Percentiles rank a stretch among this genome's conserved stretches.
Conservation (phyloP, 176 grass and related monocot species). For the Carex myosuroides region DNA sequence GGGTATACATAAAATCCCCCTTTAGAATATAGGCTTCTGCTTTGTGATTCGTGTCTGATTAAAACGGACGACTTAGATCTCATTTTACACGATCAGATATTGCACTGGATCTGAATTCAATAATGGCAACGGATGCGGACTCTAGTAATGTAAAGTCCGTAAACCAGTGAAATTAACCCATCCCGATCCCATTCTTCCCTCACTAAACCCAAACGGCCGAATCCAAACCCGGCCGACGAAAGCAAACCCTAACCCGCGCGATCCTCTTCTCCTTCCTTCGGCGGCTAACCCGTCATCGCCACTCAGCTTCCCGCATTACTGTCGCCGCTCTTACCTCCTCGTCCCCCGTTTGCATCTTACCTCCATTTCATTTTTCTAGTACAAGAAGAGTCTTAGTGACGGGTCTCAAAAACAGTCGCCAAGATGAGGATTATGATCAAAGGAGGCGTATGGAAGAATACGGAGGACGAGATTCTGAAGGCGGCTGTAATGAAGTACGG, state of each 20-base stretch:
- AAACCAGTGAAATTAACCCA: not conserved
- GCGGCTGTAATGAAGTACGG: constrained; percentile 56
- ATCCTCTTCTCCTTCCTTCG: not conserved
- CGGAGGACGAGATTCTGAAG: constrained; percentile 54
- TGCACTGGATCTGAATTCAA: too few relatives aligned
- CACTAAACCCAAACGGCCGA: not conserved
- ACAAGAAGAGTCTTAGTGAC: not conserved
- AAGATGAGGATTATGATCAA: constrained; percentile 68
- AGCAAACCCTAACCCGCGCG: not conserved
- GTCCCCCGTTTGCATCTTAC: too few relatives aligned
- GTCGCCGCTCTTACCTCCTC: not conserved
- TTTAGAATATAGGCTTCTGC: too few relatives aligned
- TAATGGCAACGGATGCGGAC: too few relatives aligned
- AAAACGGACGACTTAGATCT: too few relatives aligned
- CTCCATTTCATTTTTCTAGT: not conserved
- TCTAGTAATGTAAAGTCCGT: not conserved
- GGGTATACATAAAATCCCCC: too few relatives aligned
- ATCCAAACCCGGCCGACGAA: not conserved
- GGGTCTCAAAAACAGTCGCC: not conserved
- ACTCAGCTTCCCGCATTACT: not conserved
- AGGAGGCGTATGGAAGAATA: constrained; percentile 59
- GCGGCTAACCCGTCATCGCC: not conserved
- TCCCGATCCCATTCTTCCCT: not conserved
- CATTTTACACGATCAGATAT: too few relatives aligned
- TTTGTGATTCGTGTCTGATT: too few relatives aligned